Evolutionary conservation across 306 rosid genomes (phyloP), one percentile per base, ranked within the genome.

Genomic region (Corylus heterophylla): DNA sequence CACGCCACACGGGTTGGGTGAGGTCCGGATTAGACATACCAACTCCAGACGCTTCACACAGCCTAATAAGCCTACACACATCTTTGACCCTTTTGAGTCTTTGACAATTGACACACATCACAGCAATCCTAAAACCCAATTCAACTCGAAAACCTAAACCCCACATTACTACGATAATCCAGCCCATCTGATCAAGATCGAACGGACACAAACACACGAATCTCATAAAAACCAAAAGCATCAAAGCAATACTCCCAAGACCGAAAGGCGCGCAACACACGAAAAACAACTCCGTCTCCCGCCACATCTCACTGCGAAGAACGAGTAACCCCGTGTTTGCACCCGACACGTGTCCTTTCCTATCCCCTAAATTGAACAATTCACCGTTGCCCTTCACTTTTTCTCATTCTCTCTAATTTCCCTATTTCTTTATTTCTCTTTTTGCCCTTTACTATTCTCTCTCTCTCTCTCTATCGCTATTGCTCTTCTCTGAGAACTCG

Each of bases 261-360:
- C 22, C 58, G 8, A 54, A 54, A 54, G 8, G 58, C 20, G 20
- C 20, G 58, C 7, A 54, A 54, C 18, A 54, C 2, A 54, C 8
- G 4, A 54, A 74, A 50, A 47, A 48, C 62, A 74, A 51, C 76
- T 81, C 62, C 73, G 42, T 81, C 91, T 88, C 90, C 88, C 92
- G 94, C 92, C 90, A 87, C 87, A 80, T 83, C 81, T 52, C 61
- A 16, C 14, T 50, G 82, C 86, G 78, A 76, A 75, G 73, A 82
- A 89, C 72, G 37, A 18, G 88, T 67, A 58, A 56, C 54, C 8
- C 74, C 10, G 20, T 50, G 16, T 9, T 45, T 8, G 69, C 45
- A 5, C 71, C 68, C 78, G 83, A 72, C 98, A 85, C 94, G 91
- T 89, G 94, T 83, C 79, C 52, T 75, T 45, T 2, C 9, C 5